Percentiles rank a stretch among this genome's conserved stretches.
Evolutionary conservation across 176 grass and related monocot genomes (phyloP).

Genomic region (Bothriochloa decipiens): DNA sequence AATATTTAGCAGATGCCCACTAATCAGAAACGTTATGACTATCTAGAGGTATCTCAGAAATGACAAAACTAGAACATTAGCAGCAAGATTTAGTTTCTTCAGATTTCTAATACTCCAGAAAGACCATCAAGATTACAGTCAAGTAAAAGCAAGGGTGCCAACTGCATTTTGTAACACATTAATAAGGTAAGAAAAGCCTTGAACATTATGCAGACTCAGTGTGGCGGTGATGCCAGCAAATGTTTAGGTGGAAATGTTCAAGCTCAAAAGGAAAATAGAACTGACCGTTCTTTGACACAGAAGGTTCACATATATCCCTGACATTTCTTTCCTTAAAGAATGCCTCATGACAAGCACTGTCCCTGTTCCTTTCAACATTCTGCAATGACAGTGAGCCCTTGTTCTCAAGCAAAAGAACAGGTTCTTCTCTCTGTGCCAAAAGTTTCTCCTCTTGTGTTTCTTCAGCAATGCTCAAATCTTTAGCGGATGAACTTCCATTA

Average conservation of each 20-base stretch:
- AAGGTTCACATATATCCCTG: slow-evolving; percentile 1
- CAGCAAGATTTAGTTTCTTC: not conserved
- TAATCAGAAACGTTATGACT: not conserved
- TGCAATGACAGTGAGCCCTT: slow-evolving; percentile 3
- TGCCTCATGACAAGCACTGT: slow-evolving; percentile 36
- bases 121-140: not conserved
- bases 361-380: slow-evolving; percentile 31
- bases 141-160: not conserved
- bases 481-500: not conserved
- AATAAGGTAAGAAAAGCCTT: not conserved
- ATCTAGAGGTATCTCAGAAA: not conserved
- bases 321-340: slow-evolving; percentile 31
- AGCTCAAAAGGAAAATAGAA: not conserved
- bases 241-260: not conserved
- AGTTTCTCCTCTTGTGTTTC: not conserved
- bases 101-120: not conserved
- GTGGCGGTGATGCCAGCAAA: not conserved
- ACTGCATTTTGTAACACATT: not conserved
- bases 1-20: not conserved
- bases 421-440: slow-evolving; percentile 5
- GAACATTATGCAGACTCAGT: not conserved
- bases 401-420: not conserved
- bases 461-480: slow-evolving; percentile 16
- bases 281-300: slow-evolving; percentile 51
- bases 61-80: not conserved